Conservation (phyloP, 2,329 filamentous ascomycete genomes). For the Diaporthe sp. region DNA sequence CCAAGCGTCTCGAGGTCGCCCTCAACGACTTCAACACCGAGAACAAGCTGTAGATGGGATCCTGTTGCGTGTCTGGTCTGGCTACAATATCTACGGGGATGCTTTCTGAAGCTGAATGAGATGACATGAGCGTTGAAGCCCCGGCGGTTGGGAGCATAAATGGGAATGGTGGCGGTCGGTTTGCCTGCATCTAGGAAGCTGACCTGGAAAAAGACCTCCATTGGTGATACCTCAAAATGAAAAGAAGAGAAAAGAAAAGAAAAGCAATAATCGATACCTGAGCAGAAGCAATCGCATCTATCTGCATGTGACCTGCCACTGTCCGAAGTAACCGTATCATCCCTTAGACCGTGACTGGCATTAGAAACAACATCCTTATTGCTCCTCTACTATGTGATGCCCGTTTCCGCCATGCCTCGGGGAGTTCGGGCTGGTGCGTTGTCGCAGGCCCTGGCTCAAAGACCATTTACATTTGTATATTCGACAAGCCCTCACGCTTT, state of each 20-base stretch:
- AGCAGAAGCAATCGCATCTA: not conserved
- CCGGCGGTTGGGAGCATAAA: constrained; percentile 8
- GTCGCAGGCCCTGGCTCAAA: not conserved
- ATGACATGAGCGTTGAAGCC: constrained; percentile 14
- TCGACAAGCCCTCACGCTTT: not conserved
- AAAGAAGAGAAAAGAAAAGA: no score
- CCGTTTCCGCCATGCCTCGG: not conserved
- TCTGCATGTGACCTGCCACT: not conserved
- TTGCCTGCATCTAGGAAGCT: constrained; percentile 24
- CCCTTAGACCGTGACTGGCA: not conserved
- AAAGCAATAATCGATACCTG: constrained; percentile 21
- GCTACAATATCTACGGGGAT: not conserved
- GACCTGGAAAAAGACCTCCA: constrained; percentile 4
- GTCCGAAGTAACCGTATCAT: not conserved
- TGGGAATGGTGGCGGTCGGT: not conserved
- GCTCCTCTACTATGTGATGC: not conserved
- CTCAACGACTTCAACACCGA: constrained; percentile 93
- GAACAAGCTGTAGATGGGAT: constrained; percentile 72
- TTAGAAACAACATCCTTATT: not conserved
- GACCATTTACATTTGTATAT: not conserved
- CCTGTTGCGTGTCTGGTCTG: not conserved
- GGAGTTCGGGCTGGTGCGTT: not conserved
- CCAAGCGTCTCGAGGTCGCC: constrained; percentile 79
- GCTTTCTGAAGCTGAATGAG: constrained; percentile 14
- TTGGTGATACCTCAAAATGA: constrained; percentile 23